These are phyloP conservation scores for Wickerhamomyces canadensis DNA, from an alignment of 805 yeast genomes.

Conservation along the genomic window DNA sequence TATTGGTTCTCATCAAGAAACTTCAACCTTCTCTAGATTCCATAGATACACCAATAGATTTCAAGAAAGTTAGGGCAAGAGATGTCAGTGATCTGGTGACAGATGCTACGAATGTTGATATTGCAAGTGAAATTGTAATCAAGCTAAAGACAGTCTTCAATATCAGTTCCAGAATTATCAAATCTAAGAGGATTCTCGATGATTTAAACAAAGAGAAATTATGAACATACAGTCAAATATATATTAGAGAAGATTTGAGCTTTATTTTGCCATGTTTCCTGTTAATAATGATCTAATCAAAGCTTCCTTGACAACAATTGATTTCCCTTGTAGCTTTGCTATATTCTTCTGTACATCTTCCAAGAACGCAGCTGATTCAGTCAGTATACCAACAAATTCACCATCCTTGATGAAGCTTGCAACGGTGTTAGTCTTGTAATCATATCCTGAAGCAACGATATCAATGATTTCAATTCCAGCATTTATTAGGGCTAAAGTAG, in stretches of 20 bases:
- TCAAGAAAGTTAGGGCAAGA: slow-evolving; percentile 20
- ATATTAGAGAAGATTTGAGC: too few species aligned
- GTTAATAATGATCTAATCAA: slow-evolving; percentile 1
- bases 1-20: slow-evolving; percentile 23
- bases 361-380: slow-evolving; percentile 29
- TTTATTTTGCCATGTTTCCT: neutral
- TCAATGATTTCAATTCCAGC: slow-evolving; percentile 80
- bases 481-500: slow-evolving; percentile 74
- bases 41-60: slow-evolving; percentile 19
- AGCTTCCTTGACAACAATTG: slow-evolving; percentile 1
- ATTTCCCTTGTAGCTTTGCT: slow-evolving; percentile 25
- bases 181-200: slow-evolving; percentile 21
- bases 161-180: slow-evolving; percentile 17
- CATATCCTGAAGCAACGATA: slow-evolving; percentile 60
- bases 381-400: slow-evolving; percentile 59
- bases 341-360: slow-evolving; percentile 31
- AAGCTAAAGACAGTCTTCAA: slow-evolving; percentile 17
- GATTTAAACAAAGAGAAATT: slow-evolving; percentile 11
- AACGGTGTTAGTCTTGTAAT: slow-evolving; percentile 36
- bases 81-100: slow-evolving; percentile 26
- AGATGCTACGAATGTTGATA: slow-evolving; percentile 29
- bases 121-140: slow-evolving; percentile 25
- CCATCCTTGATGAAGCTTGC: slow-evolving; percentile 51
- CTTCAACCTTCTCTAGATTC: slow-evolving; percentile 15
- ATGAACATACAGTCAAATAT: too few species aligned